These are phyloP conservation scores for Amanita inopinata DNA, from an alignment of 768 basidiomycete genomes.

Conservation along the genomic window DNA sequence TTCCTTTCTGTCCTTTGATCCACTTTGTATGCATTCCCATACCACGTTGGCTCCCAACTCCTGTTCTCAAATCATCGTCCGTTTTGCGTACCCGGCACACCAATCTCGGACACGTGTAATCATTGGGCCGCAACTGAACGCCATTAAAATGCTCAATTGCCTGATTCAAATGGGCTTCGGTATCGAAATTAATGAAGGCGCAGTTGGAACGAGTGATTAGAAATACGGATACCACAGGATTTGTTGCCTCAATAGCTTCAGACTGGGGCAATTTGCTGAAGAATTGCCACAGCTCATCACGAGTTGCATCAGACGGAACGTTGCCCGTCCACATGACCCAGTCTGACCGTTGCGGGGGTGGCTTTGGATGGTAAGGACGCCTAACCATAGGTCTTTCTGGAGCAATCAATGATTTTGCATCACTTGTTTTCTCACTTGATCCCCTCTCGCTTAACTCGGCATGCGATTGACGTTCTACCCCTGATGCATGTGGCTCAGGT, in stretches of 20 bases:
- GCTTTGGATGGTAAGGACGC: slow-evolving; percentile 58
- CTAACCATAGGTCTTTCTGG: slow-evolving; percentile 28
- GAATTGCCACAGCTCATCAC: slow-evolving; percentile 81
- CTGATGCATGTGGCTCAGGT: not conserved
- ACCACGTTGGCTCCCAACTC: slow-evolving; percentile 87
- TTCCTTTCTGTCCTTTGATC: slow-evolving; percentile 53
- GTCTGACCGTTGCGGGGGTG: slow-evolving; percentile 67
- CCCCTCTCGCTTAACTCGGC: too few species aligned
- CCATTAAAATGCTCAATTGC: slow-evolving; percentile 75
- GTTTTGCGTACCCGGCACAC: slow-evolving; percentile 75
- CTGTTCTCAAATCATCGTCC: slow-evolving; percentile 81
- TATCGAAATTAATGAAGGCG: slow-evolving; percentile 85
- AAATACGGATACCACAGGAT: slow-evolving; percentile 64
- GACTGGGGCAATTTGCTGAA: slow-evolving; percentile 38
- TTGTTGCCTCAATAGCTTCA: not conserved
- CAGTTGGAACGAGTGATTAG: slow-evolving; percentile 93
- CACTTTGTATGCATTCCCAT: slow-evolving; percentile 77
- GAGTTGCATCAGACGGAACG: slow-evolving; percentile 71
- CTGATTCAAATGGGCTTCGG: slow-evolving; percentile 44
- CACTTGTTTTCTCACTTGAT: not conserved
- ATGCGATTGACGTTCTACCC: too few species aligned
- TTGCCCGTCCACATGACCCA: slow-evolving; percentile 99
- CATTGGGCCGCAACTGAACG: slow-evolving; percentile 52
- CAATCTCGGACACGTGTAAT: slow-evolving; percentile 64
- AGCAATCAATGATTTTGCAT: not conserved